A percentile compares a stretch with the other conserved stretches of the same genome.
These are phyloP conservation scores for Fusarium gaditjirri DNA, from an alignment of 2,329 filamentous ascomycete species.

Conservation along the genomic window DNA sequence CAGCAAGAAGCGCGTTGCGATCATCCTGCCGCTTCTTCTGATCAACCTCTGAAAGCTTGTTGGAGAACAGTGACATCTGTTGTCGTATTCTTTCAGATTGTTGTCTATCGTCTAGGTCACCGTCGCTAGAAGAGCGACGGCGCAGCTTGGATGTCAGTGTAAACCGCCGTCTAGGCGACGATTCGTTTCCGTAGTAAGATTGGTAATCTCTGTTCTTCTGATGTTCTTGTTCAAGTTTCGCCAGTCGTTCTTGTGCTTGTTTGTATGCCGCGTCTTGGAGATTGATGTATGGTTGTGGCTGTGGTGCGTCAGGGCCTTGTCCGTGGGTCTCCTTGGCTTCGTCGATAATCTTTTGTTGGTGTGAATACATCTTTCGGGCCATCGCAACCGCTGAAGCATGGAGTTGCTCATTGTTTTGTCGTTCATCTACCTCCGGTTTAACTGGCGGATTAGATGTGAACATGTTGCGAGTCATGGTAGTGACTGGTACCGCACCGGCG, in stretches of 20 bases:
- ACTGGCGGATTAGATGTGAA: conserved; percentile 82
- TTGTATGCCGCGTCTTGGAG: conserved; percentile 90
- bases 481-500: conserved; percentile 73
- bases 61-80: conserved; percentile 83
- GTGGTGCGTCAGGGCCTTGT: conserved; percentile 47
- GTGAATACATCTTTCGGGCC: conserved; percentile 86
- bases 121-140: conserved; percentile 75
- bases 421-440: conserved; percentile 77
- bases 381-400: conserved; percentile 88
- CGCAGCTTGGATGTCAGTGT: conserved; percentile 66
- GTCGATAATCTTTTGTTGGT: conserved; percentile 71
- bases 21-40: conserved; percentile 79
- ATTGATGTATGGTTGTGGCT: conserved; percentile 67
- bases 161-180: conserved; percentile 55
- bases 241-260: conserved; percentile 83
- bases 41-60: conserved; percentile 74
- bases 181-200: conserved; percentile 76
- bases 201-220: conserved; percentile 71
- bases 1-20: conserved; percentile 77
- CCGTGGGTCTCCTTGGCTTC: conserved; percentile 56
- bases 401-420: conserved; percentile 75
- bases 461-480: conserved; percentile 77
- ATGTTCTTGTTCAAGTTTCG: conserved; percentile 80
- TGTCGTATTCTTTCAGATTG: conserved; percentile 77
- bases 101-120: conserved; percentile 71